Evolutionary conservation across 495 filamentous ascomycete species (phyloP), one percentile per base, ranked within the genome.

Genomic region (Mytilinidion resinicola): DNA sequence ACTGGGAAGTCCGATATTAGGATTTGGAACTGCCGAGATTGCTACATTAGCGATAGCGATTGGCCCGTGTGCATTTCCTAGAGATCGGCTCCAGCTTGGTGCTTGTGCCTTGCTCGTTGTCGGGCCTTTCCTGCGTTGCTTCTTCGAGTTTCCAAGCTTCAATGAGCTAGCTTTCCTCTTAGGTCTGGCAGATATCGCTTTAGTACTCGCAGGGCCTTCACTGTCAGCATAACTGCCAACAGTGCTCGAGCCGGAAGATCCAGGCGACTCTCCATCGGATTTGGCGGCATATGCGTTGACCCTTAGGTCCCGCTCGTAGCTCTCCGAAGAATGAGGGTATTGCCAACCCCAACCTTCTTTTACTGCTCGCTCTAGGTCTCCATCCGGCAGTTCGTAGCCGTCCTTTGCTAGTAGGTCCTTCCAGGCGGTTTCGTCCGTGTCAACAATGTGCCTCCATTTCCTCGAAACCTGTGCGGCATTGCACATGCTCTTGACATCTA

Each of bases 301-400:
- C 52, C 67, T 87, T 15, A 96, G 74, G 70, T 98, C 91, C 56
- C 82, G 79, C 68, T 98, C 93, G 52, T 76, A 89, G 47, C 85
- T 87, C 61, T 90, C 81, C 8, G 77, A 69, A 6, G 85, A 89
- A 52, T 83, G 82, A 1, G 91, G 89, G 70, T 89, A 85, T 69
- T 97, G 93, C 89, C 92, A 99, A n/a, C 91, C 93, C 93, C 93
- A 99, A n/a, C 93, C 93, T 74, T 97, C 87, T 33, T 77, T 80
- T 53, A 97, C 87, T 12, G 93, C 91, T 59, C 84, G 82, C 53
- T 92, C 83, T 15, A 99, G 75, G 67, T 99, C 93, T 11, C 89
- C 89, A 1, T 86, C 80, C 14, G 89, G 86, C 14, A 97, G 75
- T 11, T 72, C 68, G 71, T 87, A 96, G 0, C 88, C 89, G 71